A percentile compares a stretch with the other conserved stretches of the same genome.
phyloP scores from a whole-genome alignment of 768 basidiomycete genomes.

The Suillus paluster region DNA sequence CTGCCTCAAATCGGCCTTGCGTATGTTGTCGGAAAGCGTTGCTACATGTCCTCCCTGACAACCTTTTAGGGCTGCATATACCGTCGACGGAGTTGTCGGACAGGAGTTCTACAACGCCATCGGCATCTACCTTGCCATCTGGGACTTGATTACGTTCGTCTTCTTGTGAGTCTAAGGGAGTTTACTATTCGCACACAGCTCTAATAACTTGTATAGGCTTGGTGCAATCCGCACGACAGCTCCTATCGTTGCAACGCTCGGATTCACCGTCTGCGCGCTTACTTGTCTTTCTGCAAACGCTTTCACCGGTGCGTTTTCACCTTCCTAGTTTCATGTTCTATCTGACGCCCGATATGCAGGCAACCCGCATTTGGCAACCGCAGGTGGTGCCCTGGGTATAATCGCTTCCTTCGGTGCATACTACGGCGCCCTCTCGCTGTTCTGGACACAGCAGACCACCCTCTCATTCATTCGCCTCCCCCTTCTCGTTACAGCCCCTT shows the following conservation, averaged over 20 bases:
- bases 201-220: conserved; percentile 16
- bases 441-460: conserved; percentile 36
- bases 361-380: conserved; percentile 27
- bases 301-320: conserved; percentile 27
- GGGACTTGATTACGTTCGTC: conserved; percentile 29
- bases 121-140: conserved; percentile 33
- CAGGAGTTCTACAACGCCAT: conserved; percentile 29
- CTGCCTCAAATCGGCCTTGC: conserved; percentile 30
- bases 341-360: conserved; percentile 17
- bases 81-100: conserved; percentile 26
- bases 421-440: conserved; percentile 29
- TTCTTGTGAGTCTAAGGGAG: conserved; percentile 22
- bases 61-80: conserved; percentile 25
- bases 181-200: too few species aligned
- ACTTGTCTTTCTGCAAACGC: conserved; percentile 27
- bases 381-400: conserved; percentile 30
- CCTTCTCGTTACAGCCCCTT: conserved; percentile 22
- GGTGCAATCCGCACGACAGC: conserved; percentile 31
- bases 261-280: conserved; percentile 27
- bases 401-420: conserved; percentile 33
- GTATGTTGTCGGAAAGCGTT: conserved; percentile 16
- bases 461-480: conserved; percentile 31
- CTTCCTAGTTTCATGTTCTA: not conserved
- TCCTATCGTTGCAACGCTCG: conserved; percentile 27
- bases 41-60: conserved; percentile 6